Base-by-base conservation (phyloP, 148 eudicot species). In the Nyssa sinensis region DNA sequence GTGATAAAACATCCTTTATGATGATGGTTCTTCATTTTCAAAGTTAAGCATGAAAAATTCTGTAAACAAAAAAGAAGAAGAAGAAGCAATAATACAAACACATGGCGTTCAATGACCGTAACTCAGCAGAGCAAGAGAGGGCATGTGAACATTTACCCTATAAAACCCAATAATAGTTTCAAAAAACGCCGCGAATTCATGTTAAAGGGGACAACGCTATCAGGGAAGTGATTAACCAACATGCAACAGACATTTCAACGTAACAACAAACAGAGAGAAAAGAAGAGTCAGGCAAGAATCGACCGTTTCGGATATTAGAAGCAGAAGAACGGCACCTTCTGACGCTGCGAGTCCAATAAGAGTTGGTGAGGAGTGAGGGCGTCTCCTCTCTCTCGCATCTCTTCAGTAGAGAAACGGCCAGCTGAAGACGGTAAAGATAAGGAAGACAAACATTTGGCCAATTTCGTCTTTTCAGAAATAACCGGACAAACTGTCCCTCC, bases 11-110 rank as follows among this genome's bases (percentile, higher is more conserved):
- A 32, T 55, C 66, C 3, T n/a, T n/a, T 28, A 2, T 12, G 11
- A 30, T 5, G 34, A 31, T 62, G 30, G 17, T 35, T 14, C 14
- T n/a, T 4, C n/a, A 4, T 28, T 34, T 1, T 58, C 21, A 44
- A 23, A 37, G 27, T 32, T 17, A 33, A 59, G n/a, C 30, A 57
- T 59, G 10, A 7, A 31, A 23, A 31, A 23, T 5, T 35, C 13
- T 2, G 8, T 1, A 67, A 44, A 69, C 24, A 47, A 30, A 49
- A 47, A 44, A 69, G 28, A 57, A 41, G 44, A 47, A 49, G n/a
- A 31, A 28, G 51, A 62, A 70, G 27, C 79, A 76, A 69, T 49
- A 17, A 30, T 49, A 62, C 79, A 51, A 76, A 76, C 79, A 76
- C 74, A 17, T 76, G 63, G 62, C 27, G 66, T 27, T 47, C 79